A percentile compares a stretch with the other conserved stretches of the same genome.
phyloP scores from a whole-genome alignment of 2,329 filamentous ascomycete species.

The Ophiosphaerella korrae region DNA sequence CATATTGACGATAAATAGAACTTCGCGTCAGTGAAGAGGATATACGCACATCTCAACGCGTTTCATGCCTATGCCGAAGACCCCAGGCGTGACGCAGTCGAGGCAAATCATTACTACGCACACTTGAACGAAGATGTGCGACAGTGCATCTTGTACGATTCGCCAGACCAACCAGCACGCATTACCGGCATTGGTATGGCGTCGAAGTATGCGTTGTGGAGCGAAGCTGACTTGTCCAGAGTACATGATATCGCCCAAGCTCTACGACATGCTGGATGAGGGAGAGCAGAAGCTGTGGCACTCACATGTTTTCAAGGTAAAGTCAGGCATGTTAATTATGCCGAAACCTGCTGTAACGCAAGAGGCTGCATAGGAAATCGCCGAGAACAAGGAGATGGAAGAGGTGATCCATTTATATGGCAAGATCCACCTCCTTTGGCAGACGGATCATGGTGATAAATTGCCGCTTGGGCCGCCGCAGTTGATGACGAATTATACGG shows the following conservation, averaged over 20 bases:
- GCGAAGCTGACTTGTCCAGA: slow-evolving; percentile 52
- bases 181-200: slow-evolving; percentile 69
- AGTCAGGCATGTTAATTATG: slow-evolving; percentile 81
- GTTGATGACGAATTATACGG: slow-evolving; percentile 68
- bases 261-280: slow-evolving; percentile 68
- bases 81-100: slow-evolving; percentile 66
- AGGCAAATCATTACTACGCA: slow-evolving; percentile 84
- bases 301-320: slow-evolving; percentile 75
- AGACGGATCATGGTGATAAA: slow-evolving; percentile 74
- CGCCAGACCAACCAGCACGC: slow-evolving; percentile 66
- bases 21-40: slow-evolving; percentile 72
- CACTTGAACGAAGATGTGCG: slow-evolving; percentile 78
- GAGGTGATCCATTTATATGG: slow-evolving; percentile 76
- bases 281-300: slow-evolving; percentile 82
- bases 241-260: slow-evolving; percentile 77
- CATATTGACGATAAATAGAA: slow-evolving; percentile 50
- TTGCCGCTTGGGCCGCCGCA: slow-evolving; percentile 65
- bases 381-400: slow-evolving; percentile 82
- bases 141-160: slow-evolving; percentile 86
- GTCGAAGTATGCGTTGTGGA: not conserved
- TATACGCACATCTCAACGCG: slow-evolving; percentile 86
- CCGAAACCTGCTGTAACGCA: slow-evolving; percentile 64
- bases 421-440: slow-evolving; percentile 87
- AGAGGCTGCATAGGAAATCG: slow-evolving; percentile 69
- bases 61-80: slow-evolving; percentile 83